These are phyloP conservation scores for Saccharum spontaneum DNA, from an alignment of 176 grass and related monocot species.

Conservation along the genomic window DNA sequence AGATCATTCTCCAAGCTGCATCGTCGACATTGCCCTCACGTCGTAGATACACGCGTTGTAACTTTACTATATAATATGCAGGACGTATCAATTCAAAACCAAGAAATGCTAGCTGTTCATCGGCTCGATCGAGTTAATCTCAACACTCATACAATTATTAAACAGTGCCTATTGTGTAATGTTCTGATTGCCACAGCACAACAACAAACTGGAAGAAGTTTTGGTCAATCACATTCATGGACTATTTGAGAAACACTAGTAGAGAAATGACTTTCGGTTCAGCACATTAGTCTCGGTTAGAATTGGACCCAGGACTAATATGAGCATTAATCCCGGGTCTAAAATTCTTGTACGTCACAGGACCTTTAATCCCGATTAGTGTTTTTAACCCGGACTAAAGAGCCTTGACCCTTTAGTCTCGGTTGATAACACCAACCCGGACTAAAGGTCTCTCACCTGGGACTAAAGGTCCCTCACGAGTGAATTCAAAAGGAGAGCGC, in stretches of 20 bases:
- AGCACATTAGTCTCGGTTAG: too few species aligned
- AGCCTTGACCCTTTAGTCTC: too few species aligned
- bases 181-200: neutral
- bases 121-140: neutral
- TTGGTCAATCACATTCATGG: neutral
- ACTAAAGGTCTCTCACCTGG: too few species aligned
- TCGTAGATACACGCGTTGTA: constrained; percentile 16
- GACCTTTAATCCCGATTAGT: too few species aligned
- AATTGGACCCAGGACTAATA: too few species aligned
- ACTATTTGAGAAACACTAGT: neutral
- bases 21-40: constrained; percentile 23
- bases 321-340: too few species aligned
- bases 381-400: too few species aligned
- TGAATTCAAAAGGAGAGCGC: too few species aligned
- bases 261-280: too few species aligned
- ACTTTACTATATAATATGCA: neutral
- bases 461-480: too few species aligned
- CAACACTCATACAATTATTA: constrained; percentile 11
- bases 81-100: constrained; percentile 15
- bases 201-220: neutral
- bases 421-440: too few species aligned
- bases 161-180: neutral
- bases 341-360: too few species aligned
- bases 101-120: constrained; percentile 6
- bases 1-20: constrained; percentile 35